Evolutionary conservation across 2,329 filamentous ascomycete genomes (phyloP).

Genomic region (Scorias spongiosa): DNA sequence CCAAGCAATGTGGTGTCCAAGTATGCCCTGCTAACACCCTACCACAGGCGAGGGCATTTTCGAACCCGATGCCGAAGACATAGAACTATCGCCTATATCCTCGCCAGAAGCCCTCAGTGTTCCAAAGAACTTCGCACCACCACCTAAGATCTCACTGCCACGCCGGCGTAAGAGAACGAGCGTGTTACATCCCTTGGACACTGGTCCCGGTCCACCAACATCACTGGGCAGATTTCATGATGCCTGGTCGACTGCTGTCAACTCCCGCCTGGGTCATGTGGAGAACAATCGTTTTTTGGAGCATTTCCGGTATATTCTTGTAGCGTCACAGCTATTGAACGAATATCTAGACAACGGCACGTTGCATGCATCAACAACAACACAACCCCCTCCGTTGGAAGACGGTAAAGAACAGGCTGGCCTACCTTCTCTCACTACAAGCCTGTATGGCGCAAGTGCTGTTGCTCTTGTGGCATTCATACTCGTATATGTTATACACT

Average conservation of each 20-base stretch:
- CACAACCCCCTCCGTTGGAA: slow-evolving; percentile 7
- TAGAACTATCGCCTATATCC: background rate
- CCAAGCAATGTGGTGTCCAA: too few species aligned
- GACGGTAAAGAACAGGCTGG: slow-evolving; percentile 7
- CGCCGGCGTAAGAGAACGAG: background rate
- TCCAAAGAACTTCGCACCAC: background rate
- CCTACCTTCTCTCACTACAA: slow-evolving; percentile 30
- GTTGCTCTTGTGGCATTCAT: slow-evolving; percentile 48
- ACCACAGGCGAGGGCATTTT: background rate
- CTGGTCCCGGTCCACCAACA: slow-evolving; percentile 5
- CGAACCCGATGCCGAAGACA: background rate
- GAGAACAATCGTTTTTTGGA: slow-evolving; percentile 81
- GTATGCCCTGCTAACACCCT: background rate
- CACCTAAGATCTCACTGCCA: background rate
- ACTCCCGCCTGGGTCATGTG: slow-evolving; percentile 55
- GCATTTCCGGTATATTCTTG: slow-evolving; percentile 82
- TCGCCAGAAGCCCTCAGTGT: background rate
- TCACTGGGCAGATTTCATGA: slow-evolving; percentile 27
- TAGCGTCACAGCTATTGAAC: slow-evolving; percentile 77
- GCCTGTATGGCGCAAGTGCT: slow-evolving; percentile 48
- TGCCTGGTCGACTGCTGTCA: slow-evolving; percentile 44
- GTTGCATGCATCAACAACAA: slow-evolving; percentile 18
- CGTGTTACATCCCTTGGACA: slow-evolving; percentile 2
- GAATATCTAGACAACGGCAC: slow-evolving; percentile 38
- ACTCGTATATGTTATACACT: slow-evolving; percentile 54